Evolutionary conservation across 352 stramenopile genomes (phyloP).

Genomic region (Phytopythium mirpurense): DNA sequence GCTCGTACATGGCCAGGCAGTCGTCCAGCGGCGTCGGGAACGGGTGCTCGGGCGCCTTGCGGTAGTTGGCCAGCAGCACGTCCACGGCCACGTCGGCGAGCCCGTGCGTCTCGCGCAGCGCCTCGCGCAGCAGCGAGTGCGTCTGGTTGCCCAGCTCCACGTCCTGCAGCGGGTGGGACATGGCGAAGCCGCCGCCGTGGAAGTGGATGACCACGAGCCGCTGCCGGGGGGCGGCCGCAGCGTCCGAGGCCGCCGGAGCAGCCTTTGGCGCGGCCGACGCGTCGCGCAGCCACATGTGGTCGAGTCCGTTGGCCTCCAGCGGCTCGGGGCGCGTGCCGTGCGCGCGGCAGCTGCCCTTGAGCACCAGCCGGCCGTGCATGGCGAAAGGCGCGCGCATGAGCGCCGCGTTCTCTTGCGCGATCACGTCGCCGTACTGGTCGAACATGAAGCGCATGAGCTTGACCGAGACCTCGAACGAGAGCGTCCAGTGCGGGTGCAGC

Average conservation of each 20-base stretch:
- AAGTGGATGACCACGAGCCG: constrained; percentile 39
- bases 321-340: constrained; percentile 18
- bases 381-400: constrained; percentile 23
- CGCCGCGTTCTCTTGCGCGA: constrained; percentile 18
- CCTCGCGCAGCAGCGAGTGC: constrained; percentile 17
- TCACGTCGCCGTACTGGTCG: constrained; percentile 25
- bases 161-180: constrained; percentile 24
- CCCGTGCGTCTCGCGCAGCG: constrained; percentile 11
- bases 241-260: too few species aligned
- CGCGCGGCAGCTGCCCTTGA: constrained; percentile 16
- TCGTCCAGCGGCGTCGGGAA: constrained; percentile 39
- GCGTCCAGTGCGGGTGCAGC: constrained; percentile 27
- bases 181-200: constrained; percentile 36
- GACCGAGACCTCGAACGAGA: constrained; percentile 29
- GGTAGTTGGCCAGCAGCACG: constrained; percentile 50
- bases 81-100: constrained; percentile 21
- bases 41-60: constrained; percentile 32
- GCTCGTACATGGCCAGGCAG: constrained; percentile 32
- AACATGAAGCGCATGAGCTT: constrained; percentile 30
- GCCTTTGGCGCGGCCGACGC: not conserved
- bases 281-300: constrained; percentile 36
- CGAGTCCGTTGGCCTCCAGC: constrained; percentile 23
- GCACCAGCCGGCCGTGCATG: constrained; percentile 18
- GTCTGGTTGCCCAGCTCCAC: constrained; percentile 21
- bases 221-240: constrained; percentile 8